phyloP scores from a whole-genome alignment of 176 grass and related monocot species.

The Echinochloa phyllopogon region DNA sequence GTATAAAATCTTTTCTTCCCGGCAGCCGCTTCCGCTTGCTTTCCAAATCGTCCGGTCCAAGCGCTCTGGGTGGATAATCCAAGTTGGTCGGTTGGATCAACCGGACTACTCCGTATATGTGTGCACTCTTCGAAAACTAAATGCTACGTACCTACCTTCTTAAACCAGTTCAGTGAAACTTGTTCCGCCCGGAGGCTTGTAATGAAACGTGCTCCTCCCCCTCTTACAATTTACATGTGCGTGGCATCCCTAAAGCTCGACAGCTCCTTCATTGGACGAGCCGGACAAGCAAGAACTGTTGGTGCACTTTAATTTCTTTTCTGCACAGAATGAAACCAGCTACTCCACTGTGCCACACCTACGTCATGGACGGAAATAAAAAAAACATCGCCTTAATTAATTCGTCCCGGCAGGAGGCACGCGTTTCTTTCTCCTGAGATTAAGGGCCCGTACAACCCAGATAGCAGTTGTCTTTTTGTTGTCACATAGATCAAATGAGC shows the following conservation, averaged over 20 bases:
- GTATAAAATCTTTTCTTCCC: no score
- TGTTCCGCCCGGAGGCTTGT: neutral
- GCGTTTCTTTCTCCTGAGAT: no score
- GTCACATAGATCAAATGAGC: no score
- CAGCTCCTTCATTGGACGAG: neutral
- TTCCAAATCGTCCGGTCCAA: neutral
- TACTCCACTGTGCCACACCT: neutral
- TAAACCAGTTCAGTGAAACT: neutral
- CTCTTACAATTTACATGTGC: neutral
- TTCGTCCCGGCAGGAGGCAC: neutral
- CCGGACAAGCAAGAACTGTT: neutral
- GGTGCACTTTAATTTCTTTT: neutral
- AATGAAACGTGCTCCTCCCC: no score
- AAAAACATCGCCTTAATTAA: neutral
- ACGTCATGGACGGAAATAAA: neutral
- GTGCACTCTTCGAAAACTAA: neutral
- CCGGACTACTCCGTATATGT: no score
- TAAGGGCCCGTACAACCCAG: no score
- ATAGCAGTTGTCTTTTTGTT: no score
- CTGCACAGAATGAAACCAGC: neutral
- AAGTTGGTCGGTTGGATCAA: neutral
- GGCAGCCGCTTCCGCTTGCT: neutral
- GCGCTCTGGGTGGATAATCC: neutral
- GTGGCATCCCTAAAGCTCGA: conserved; percentile 19
- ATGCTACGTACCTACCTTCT: no score